Evolutionary conservation across 768 basidiomycete species (phyloP), one percentile per base, ranked within the genome.

Genomic region (Pulveroboletus sp.): DNA sequence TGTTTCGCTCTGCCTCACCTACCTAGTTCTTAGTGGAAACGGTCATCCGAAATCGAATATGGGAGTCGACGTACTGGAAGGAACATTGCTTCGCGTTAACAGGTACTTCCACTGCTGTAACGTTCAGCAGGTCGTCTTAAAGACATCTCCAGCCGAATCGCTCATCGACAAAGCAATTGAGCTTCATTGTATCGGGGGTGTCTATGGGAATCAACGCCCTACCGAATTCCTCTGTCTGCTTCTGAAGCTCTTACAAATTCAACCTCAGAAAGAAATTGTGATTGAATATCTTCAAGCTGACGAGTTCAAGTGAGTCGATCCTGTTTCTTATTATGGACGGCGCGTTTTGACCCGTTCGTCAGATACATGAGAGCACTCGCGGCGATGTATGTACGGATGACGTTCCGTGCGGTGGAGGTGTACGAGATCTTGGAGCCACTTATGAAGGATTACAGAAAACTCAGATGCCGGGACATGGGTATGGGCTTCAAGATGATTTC

Each of bases 71-170:
- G 7, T 99, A 82, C 70, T 99, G 95, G 95, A 99, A 99, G 73
- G 95, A 99, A 65, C 92, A 96, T 58, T 99, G 95, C 65, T 99
- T 99, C 65, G 95, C 95, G 19, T 74, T 99, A 40, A 96, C 92
- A 52, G 92, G 93, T 89, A 43, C 43, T 77, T 68, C 39, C 42
- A 13, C 16, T 19, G 32, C 4, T 50, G 4, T 29, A 42, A 54
- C n/a, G 23, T 48, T 31, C 29, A 40, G 29, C 6, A 43, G 7
- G 4, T 14, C 38, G 49, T 51, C 44, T 35, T 50, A 34, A 53
- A 36, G 13, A 51, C 29, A 11, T n/a, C 1, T 29, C 16, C 57
- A 94, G 93, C 96, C 20, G 96, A 93, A 63, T 86, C 80, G 26
- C 73, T 99, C 41, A 98, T 98, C 56, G 94, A 99, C 71, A 90